Base-by-base conservation (phyloP, 768 basidiomycete species). In the Heimioporus sp. region DNA sequence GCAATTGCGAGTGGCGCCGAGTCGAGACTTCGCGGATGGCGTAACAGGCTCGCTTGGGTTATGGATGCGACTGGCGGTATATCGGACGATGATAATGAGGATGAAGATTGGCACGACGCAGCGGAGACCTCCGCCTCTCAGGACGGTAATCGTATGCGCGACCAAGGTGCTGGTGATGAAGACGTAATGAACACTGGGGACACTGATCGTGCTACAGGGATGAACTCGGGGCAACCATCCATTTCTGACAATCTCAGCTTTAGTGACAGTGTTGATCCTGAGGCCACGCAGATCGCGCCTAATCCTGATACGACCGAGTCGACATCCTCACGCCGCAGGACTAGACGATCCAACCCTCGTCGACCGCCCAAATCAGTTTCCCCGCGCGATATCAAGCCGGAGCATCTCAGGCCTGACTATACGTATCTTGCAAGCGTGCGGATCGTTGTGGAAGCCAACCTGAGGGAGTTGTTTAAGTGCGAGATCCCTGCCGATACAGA, bases 401-500 rank as follows among this genome's bases (percentile, higher is more conserved):
- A 67, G 24, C 66, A 76, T 19, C 63, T 65, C 16, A 54, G 75
- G 15, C 77, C 77, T 0, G 81, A 83, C 57, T 83, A 81, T 63
- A 66, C 68, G 2, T 83, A 72, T 64, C 73, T 83, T 12, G 71
- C 78, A 3, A 76, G 79, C 13, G 80, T 71, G 10, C 74, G 82
- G 12, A 66, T 76, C 20, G 67, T 81, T 10, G 70, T 83, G 15
- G 81, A 83, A 57, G 70, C 73, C 31, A 83, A 82, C 52, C 48
- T 83, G 52, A 70, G 66, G 11, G 78, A 80, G 11, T 46, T 71
- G 4, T 68, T 74, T 28, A 56, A 49, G 6, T 24, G 16, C 1
- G 47, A 34, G 30, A 15, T 38, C 37, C 16, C 3, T 10, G 39
- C 51, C n/a, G 17, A 37, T 24, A 40, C 16, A 0, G 53, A 47